These are phyloP conservation scores for Hordeum pubiflorum DNA, from an alignment of 202 grass and related monocot genomes.

Conservation along the genomic window DNA sequence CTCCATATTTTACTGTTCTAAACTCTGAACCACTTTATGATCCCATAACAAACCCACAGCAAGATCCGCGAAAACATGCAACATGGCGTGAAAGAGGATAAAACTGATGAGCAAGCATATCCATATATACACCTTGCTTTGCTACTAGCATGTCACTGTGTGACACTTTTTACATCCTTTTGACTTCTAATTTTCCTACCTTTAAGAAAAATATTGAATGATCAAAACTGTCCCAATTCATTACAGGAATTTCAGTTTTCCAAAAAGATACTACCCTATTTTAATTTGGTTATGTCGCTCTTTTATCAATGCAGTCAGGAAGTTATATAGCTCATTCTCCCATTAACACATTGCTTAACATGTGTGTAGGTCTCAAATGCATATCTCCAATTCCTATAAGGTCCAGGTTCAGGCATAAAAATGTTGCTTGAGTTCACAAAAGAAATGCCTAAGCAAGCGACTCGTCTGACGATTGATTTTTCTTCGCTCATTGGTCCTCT, in stretches of 20 bases:
- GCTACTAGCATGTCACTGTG: neutral
- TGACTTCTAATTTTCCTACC: neutral
- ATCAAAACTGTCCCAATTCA: neutral
- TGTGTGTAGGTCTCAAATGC: slow-evolving; percentile 55
- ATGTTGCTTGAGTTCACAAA: slow-evolving; percentile 52
- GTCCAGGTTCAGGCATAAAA: slow-evolving; percentile 38
- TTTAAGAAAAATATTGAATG: neutral
- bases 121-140: neutral
- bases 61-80: neutral
- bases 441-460: slow-evolving; percentile 59
- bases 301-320: neutral
- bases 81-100: neutral
- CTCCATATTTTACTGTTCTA: neutral
- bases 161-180: neutral
- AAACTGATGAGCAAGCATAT: neutral
- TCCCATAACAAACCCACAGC: neutral
- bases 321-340: neutral
- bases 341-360: slow-evolving; percentile 21
- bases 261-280: neutral
- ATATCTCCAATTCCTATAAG: slow-evolving; percentile 46
- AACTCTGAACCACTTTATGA: neutral
- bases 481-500: slow-evolving; percentile 41
- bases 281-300: slow-evolving; percentile 14
- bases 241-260: neutral
- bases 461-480: slow-evolving; percentile 30